phyloP scores from a whole-genome alignment of 148 eudicot species.

The Rhododendron ferrugineum region DNA sequence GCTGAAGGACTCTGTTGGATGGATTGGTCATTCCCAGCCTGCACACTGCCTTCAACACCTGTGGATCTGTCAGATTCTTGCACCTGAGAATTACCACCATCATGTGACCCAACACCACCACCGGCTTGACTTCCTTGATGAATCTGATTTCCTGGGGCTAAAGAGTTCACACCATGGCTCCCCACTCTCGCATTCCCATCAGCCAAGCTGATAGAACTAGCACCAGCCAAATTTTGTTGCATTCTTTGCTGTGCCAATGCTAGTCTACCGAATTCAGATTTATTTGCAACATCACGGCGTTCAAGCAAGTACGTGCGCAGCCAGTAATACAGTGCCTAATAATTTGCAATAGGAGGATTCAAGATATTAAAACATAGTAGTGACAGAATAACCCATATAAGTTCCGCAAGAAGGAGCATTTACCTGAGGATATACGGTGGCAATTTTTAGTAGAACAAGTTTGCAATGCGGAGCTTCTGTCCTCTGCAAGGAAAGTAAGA shows the following conservation, averaged over 20 bases:
- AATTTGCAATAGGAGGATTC: slow-evolving; percentile 2
- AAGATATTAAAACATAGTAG: not conserved
- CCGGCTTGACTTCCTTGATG: slow-evolving; percentile 60
- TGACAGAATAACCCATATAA: not conserved
- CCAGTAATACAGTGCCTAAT: slow-evolving; percentile 96
- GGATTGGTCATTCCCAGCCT: slow-evolving; percentile 58
- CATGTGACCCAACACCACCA: slow-evolving; percentile 53
- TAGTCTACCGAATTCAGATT: slow-evolving; percentile 82
- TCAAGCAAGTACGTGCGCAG: slow-evolving; percentile 94
- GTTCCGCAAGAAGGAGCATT: slow-evolving; percentile 16
- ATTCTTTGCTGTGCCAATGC: slow-evolving; percentile 94
- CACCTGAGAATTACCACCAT: slow-evolving; percentile 59
- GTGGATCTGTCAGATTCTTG: slow-evolving; percentile 77
- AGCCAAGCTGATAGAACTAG: slow-evolving; percentile 43
- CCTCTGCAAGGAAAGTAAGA: slow-evolving; percentile 88
- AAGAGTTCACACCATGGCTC: slow-evolving; percentile 41
- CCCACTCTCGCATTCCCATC: slow-evolving; percentile 55
- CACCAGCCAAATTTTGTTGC: slow-evolving; percentile 64
- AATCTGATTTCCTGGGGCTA: slow-evolving; percentile 59
- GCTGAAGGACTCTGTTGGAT: slow-evolving; percentile 57
- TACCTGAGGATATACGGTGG: slow-evolving; percentile 93
- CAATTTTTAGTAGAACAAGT: slow-evolving; percentile 84
- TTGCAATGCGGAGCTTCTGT: slow-evolving; percentile 92
- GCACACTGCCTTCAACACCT: slow-evolving; percentile 51
- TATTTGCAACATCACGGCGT: slow-evolving; percentile 95